Base-by-base conservation (phyloP, 2,329 filamentous ascomycete species). In the Gnomoniopsis smithogilvyi region DNA sequence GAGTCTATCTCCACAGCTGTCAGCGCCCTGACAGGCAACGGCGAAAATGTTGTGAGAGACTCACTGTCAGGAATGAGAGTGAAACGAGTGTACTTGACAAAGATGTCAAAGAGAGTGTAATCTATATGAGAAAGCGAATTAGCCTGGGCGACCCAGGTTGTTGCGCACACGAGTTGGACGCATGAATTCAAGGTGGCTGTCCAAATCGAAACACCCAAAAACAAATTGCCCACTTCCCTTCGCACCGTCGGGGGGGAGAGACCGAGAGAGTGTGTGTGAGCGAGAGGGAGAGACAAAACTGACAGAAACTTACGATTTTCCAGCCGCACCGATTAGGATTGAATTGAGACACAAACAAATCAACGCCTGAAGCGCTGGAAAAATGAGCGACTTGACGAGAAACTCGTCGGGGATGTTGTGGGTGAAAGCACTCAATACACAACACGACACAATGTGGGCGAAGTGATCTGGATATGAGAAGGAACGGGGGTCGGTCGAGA, bases 31-130 rank as follows among this genome's bases (percentile, higher is more conserved):
- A 46, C 11, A 62, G 54, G 47, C 50, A 57, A 65, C 38, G 56
- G 54, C 58, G 52, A 60, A 43, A 24, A 50, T 34, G 59, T 57
- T 53, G n/a, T n/a, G 57, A 58, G 51, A 55, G 34, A 76, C 74
- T 73, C 66, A 78, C 75, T 78, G 80, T 81, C 79, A 82, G 78
- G 73, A 70, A 67, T 65, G 67, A 70, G 73, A 66, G 66, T 50
- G 33, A 66, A 84, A 81, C 76, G 82, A 85, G 75, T 82, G 82
- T 82, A 83, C 76, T 81, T 83, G 82, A 84, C 80, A 76, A 72
- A 70, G 67, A 70, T 67, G 61, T 79, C 77, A 82, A 83, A 68
- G 78, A 68, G 78, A 83, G 74, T 70, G 80, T 79, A 66, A 62
- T 71, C 68, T 70, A 59, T 56, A 50, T 30, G 43, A 34, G 34